phyloP scores from a whole-genome alignment of 2,329 filamentous ascomycete genomes.

The Apiospora arundinis region DNA sequence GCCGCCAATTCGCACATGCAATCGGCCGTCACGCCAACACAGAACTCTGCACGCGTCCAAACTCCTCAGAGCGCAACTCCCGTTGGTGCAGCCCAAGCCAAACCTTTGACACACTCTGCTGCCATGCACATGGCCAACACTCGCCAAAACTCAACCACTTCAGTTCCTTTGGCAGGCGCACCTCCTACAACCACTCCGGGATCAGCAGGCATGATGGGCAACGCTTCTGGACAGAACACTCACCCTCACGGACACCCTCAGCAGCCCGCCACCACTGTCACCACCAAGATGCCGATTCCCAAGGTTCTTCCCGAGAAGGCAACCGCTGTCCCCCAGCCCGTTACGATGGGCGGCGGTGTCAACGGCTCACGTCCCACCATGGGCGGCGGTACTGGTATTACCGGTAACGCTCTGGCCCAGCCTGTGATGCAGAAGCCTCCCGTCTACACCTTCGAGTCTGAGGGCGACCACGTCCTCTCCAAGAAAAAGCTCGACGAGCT shows the following conservation, averaged over 20 bases:
- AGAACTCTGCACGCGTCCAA: conserved; percentile 53
- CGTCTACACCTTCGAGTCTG: conserved; percentile 85
- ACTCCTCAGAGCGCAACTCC: conserved; percentile 50
- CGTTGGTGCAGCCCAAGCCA: conserved; percentile 25
- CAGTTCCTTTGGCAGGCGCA: conserved; percentile 25
- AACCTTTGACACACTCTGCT: conserved; percentile 37
- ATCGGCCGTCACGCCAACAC: conserved; percentile 55
- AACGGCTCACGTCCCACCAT: conserved; percentile 80
- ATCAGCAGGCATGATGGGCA: conserved; percentile 31
- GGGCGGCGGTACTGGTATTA: conserved; percentile 75
- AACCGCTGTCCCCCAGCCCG: conserved; percentile 74
- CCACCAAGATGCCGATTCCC: conserved; percentile 79
- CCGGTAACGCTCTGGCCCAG: conserved; percentile 85
- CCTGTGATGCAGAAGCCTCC: conserved; percentile 84
- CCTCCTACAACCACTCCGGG: conserved; percentile 38
- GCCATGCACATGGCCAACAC: conserved; percentile 40
- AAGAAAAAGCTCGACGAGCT: conserved; percentile 98
- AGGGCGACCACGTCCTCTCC: conserved; percentile 91
- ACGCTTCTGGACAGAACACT: conserved; percentile 41
- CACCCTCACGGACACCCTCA: conserved; percentile 58
- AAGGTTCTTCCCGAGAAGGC: conserved; percentile 76
- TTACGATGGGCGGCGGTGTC: conserved; percentile 69
- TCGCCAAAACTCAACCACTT: conserved; percentile 21
- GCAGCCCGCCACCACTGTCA: conserved; percentile 47
- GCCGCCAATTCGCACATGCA: conserved; percentile 43